Evolutionary conservation across 192 early-diverging fungal species (phyloP), one percentile per base, ranked within the genome.

Genomic region (Gonapodya prolifera): DNA sequence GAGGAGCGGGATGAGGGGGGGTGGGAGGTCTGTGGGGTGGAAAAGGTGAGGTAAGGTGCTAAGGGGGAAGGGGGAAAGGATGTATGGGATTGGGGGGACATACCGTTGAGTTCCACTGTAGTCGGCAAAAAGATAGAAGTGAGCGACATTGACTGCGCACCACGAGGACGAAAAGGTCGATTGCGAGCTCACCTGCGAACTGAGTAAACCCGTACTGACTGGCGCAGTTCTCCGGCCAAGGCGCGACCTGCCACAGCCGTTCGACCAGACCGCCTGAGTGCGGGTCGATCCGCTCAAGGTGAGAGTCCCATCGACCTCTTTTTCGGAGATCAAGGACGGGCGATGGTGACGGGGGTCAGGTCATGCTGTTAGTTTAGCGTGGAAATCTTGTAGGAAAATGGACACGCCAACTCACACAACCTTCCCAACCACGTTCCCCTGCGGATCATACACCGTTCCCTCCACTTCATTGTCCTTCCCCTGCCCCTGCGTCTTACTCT

Each of bases 181-280:
- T 23, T 16, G 98, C 98, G 33, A 99, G 86, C 75, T 95, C 91
- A 35, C 92, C 92, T 8, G 93, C 87, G 80, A 94, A 95, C 79
- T 89, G 87, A 18, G 92, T 92, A 79, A 99, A 97, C 33, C 94
- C 91, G 84, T 98, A 99, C 80, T 91, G 95, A 77, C 91, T 86
- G 30, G 86, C 87, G 35, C 92, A 87, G 76, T 95, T 85, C 2
- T 90, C 82, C 35, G 91, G 91, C 70, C 90, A 88, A 1, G 89
- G 79, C 31, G 85, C 86, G 30, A 90, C 91, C 33, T 91, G 87
- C 97, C 97, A 99, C 1, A 99, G 81, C 0, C 93, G 89, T 70
- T 96, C 90, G 33, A 92, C 79, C 69, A n/a, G n/a, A n/a, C n/a
- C n/a, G n/a, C n/a, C n/a, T n/a, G n/a, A n/a, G n/a, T n/a, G n/a